Evolutionary conservation across 768 basidiomycete species (phyloP), one percentile per base, ranked within the genome.

Genomic region (Psilocybe azurescens): DNA sequence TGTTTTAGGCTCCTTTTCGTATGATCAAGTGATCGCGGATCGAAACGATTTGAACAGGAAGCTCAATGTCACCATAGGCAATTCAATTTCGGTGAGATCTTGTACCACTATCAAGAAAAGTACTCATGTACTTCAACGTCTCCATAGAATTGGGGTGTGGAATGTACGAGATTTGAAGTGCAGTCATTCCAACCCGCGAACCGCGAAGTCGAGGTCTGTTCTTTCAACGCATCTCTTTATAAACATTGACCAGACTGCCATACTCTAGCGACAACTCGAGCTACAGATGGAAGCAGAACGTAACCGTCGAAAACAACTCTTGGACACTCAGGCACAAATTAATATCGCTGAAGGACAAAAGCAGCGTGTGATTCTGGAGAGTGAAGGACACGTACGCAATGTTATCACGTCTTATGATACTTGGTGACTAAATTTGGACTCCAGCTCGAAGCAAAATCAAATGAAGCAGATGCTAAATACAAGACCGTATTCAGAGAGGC

Each of bases 271-370:
- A n/a, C 85, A 86, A 79, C 78, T 86, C 2, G 85, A 86, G 62
- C 76, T 86, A 10, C 83, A 86, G 68, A 85, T 86, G 84, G 83
- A 85, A 68, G 85, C 84, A 0, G 85, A 86, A 63, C 70, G 85
- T 33, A 83, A 85, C 62, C 68, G 85, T 18, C 74, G 85, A 33
- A 86, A 86, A 65, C 83, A 86, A 61, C 75, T 86, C 13, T 73
- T 86, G 20, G 84, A 86, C 65, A 86, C 85, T 0, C 80, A 84
- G 65, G 85, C 85, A 0, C 81, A 82, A 58, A 80, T 86, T 61
- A 86, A 86, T 67, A 77, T 86, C 44, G 84, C 85, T 1, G 85
- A 86, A 65, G 85, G 85, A 9, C 78, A 83, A 54, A 86, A 86
- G 63, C 84, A 85, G 67, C 77, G 81, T 6, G 79, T 81, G 3